These are phyloP conservation scores for Pestalotiopsis fici DNA, from an alignment of 2,329 filamentous ascomycete genomes.

Conservation along the genomic window DNA sequence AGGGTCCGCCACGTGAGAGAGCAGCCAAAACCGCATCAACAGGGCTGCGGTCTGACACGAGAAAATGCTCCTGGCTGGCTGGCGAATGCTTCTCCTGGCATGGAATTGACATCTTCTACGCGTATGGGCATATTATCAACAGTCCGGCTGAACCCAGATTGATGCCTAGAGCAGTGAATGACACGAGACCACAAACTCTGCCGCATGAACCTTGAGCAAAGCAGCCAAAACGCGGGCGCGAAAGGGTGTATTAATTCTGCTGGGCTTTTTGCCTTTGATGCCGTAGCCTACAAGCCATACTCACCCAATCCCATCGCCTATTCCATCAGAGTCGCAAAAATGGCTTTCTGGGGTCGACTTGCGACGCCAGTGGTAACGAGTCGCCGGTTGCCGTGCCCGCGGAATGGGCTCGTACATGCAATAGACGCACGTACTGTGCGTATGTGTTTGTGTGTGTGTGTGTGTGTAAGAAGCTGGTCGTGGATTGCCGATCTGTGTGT, in stretches of 20 bases:
- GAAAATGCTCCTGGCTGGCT: neutral
- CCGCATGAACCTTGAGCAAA: neutral
- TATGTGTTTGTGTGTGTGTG: neutral
- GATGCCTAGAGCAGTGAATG: neutral
- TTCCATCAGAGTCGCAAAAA: neutral
- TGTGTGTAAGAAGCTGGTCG: neutral
- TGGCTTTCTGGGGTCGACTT: neutral
- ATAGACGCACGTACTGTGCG: neutral
- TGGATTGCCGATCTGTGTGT: neutral
- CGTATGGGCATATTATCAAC: neutral
- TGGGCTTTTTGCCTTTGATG: neutral
- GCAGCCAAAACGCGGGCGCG: neutral
- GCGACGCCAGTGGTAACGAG: neutral
- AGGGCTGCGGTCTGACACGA: neutral
- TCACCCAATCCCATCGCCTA: neutral
- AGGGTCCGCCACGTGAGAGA: slow-evolving; percentile 5
- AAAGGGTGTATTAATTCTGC: neutral
- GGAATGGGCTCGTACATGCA: neutral
- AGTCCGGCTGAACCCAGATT: neutral
- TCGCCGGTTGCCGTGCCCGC: neutral
- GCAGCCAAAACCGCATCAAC: neutral
- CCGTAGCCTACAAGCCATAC: neutral
- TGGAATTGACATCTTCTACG: neutral
- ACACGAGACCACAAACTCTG: neutral
- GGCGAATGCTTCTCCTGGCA: too few species aligned